Percentiles rank a stretch among this genome's conserved stretches.
Conservation (phyloP, 2,329 filamentous ascomycete genomes). For the Beauveria rudraprayagi region DNA sequence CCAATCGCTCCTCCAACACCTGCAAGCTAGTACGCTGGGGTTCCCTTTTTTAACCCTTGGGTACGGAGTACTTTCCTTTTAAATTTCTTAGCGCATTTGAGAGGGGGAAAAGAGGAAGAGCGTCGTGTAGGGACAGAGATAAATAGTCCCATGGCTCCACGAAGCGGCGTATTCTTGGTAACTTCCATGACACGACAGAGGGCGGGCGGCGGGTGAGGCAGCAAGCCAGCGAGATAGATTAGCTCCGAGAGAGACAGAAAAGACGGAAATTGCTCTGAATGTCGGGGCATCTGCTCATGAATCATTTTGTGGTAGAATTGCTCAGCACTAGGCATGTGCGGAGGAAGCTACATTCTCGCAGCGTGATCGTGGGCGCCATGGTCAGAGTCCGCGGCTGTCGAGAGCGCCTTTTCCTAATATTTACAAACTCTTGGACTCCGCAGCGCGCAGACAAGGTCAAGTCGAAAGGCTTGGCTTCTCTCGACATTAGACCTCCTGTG, state of each 20-base stretch:
- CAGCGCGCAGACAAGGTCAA: slow-evolving; percentile 68
- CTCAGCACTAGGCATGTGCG: no score
- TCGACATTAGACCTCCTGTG: slow-evolving; percentile 33
- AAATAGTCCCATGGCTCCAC: not conserved
- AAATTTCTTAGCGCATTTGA: not conserved
- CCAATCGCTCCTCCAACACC: slow-evolving; percentile 5
- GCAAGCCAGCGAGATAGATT: not conserved
- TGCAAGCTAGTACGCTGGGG: not conserved
- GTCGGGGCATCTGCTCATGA: no score
- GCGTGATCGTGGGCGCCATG: slow-evolving; percentile 65
- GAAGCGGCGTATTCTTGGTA: not conserved
- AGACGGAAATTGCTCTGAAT: not conserved
- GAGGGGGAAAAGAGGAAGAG: not conserved
- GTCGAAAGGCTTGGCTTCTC: slow-evolving; percentile 55
- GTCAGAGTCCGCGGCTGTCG: slow-evolving; percentile 76
- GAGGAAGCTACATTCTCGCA: no score
- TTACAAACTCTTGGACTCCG: slow-evolving; percentile 67
- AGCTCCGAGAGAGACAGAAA: not conserved
- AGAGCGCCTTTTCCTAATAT: slow-evolving; percentile 76
- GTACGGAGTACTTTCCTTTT: not conserved
- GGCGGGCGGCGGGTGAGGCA: not conserved
- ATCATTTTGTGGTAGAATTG: no score
- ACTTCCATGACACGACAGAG: not conserved
- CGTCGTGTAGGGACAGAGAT: no score
- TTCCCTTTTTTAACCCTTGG: not conserved